phyloP scores from a whole-genome alignment of 1,139 yeast genomes.

The Nadsonia starkeyi-henricii region DNA sequence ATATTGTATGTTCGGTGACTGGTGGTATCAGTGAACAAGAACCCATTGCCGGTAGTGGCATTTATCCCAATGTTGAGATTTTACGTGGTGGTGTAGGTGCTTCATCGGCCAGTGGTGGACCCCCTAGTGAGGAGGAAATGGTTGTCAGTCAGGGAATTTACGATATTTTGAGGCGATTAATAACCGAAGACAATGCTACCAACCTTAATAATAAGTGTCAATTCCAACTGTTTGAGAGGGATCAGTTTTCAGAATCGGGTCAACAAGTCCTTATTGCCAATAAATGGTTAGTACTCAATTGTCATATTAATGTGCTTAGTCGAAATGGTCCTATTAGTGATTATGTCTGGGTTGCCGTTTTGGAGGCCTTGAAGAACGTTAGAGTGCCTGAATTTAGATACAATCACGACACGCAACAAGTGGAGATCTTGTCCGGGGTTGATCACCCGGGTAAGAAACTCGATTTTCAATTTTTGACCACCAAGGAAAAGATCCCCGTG shows the following conservation, averaged over 20 bases:
- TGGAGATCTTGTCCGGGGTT: slow-evolving; percentile 12
- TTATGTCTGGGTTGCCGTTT: slow-evolving; percentile 55
- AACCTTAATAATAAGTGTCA: slow-evolving; percentile 10
- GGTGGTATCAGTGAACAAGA: slow-evolving; percentile 42
- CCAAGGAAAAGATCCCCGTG: slow-evolving; percentile 2
- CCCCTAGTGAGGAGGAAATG: slow-evolving; percentile 89
- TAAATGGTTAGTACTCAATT: slow-evolving; percentile 54
- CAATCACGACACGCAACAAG: slow-evolving; percentile 20
- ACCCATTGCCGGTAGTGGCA: slow-evolving; percentile 27
- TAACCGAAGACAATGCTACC: slow-evolving; percentile 23
- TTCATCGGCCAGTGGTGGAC: slow-evolving; percentile 19
- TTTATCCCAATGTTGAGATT: slow-evolving; percentile 71
- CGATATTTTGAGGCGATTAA: slow-evolving; percentile 30
- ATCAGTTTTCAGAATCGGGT: slow-evolving; percentile 17
- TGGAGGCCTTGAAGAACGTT: slow-evolving; percentile 48
- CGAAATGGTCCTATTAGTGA: slow-evolving; percentile 75
- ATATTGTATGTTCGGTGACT: slow-evolving; percentile 61
- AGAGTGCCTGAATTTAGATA: slow-evolving; percentile 50
- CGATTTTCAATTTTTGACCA: slow-evolving; percentile 1
- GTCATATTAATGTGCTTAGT: slow-evolving; percentile 65
- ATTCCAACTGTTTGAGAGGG: slow-evolving; percentile 30
- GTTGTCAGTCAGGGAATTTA: slow-evolving; percentile 54
- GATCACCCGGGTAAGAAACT: slow-evolving; percentile 18
- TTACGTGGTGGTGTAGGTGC: slow-evolving; percentile 46
- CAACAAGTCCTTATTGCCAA: slow-evolving; percentile 27